phyloP scores from a whole-genome alignment of 495 filamentous ascomycete genomes.

The Recurvomyces mirabilis region DNA sequence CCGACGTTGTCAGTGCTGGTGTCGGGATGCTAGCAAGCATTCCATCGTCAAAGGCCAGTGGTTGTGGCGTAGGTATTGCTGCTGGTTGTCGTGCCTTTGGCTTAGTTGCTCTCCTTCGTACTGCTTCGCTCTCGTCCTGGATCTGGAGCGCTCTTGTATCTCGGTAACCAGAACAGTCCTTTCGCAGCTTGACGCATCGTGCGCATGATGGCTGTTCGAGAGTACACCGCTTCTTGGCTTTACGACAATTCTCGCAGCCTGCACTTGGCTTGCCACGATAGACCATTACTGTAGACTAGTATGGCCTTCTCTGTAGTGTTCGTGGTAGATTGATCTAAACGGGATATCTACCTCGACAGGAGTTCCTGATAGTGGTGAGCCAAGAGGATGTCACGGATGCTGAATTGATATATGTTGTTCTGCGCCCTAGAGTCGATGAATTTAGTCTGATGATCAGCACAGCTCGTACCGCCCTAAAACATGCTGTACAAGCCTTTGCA shows the following conservation, averaged over 20 bases:
- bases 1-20: not conserved
- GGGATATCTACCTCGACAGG: too few relatives aligned
- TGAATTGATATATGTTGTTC: too few relatives aligned
- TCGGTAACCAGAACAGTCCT: constrained; percentile 21
- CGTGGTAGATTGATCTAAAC: too few relatives aligned
- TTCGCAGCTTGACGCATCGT: constrained; percentile 18
- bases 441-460: too few relatives aligned
- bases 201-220: constrained; percentile 16
- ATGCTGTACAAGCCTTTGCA: not conserved
- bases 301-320: not conserved
- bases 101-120: constrained; percentile 1
- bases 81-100: not conserved
- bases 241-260: constrained; percentile 19
- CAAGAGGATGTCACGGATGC: too few relatives aligned
- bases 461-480: too few relatives aligned
- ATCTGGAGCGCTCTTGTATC: constrained; percentile 18
- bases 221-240: constrained; percentile 20
- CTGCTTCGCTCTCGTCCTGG: constrained; percentile 21
- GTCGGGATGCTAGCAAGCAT: not conserved
- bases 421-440: too few relatives aligned
- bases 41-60: too few relatives aligned
- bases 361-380: too few relatives aligned
- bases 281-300: too few relatives aligned
- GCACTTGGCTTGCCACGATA: constrained; percentile 19
- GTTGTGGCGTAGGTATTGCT: not conserved